Base-by-base conservation (phyloP, 106 monocot species). In the Agapanthus africanus region DNA sequence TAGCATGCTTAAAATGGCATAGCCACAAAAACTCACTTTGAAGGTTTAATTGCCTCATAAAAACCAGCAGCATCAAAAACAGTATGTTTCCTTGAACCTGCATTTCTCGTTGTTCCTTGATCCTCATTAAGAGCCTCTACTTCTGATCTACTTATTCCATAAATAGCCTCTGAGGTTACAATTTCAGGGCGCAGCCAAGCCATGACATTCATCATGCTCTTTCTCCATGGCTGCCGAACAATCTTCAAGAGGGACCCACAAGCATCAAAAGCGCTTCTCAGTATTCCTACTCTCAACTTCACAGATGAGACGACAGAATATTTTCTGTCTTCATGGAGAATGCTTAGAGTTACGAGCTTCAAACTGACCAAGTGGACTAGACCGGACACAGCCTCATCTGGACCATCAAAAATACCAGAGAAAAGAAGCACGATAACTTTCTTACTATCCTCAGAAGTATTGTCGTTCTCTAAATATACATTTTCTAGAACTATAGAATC, bases 21-120 rank as follows among this genome's bases (percentile, higher is more conserved):
- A 38, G 0, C 15, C 7, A 11, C 13, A 14, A 7, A 46, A 0
- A 78, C 85, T 74, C 60, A 97, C 97, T 77, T 89, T 60, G 97
- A 91, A 62, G 89, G 97, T 61, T 85, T 97, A 54, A 97, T 87
- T 42, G 91, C 88, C 61, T 97, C 97, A 77, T 87, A 97, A 74
- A 97, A 92, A 16, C 57, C 59, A 75, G 77, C 62, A 60, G 73
- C 72, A 75, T 97, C 77, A 77, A 97, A 92, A 50, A 52, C 78
- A 68, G 74, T 39, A 71, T 83, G 72, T 25, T 74, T 80, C 40
- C 52, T 81, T 39, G 65, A 78, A 69, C 51, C 63, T 37, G 21
- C 59, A 56, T 22, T 75, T 49, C 1, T 67, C 63, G 67, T 47
- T 68, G 57, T 62, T 67, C 34, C 56, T 37, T 35, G 36, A 42